phyloP scores from a whole-genome alignment of 2,329 filamentous ascomycete species.

The Colletotrichum phormii region DNA sequence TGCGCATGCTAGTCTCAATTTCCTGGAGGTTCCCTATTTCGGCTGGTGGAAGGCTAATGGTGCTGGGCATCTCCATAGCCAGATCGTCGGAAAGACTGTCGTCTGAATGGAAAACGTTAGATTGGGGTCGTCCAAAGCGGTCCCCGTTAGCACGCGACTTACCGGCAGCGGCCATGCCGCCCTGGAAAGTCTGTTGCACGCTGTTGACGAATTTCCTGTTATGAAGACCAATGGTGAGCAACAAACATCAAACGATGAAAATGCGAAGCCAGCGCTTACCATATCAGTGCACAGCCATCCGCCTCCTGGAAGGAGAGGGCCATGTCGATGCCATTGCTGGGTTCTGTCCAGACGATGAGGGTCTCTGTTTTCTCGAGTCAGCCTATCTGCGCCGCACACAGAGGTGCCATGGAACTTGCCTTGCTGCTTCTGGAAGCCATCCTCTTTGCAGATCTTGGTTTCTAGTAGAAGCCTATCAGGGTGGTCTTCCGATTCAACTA shows the following conservation, averaged over 20 bases:
- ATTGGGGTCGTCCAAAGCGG: not conserved
- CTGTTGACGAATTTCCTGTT: slow-evolving; percentile 89
- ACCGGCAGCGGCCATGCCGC: slow-evolving; percentile 72
- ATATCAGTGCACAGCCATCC: slow-evolving; percentile 92
- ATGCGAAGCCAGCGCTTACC: slow-evolving; percentile 64
- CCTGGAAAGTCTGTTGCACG: slow-evolving; percentile 80
- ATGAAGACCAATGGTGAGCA: slow-evolving; percentile 9
- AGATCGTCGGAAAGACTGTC: slow-evolving; percentile 90
- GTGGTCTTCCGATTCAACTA: slow-evolving; percentile 94
- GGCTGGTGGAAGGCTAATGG: slow-evolving; percentile 81
- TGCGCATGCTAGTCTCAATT: slow-evolving; percentile 86
- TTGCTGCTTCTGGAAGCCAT: slow-evolving; percentile 99
- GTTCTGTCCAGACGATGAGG: slow-evolving; percentile 97
- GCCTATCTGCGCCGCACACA: slow-evolving; percentile 44
- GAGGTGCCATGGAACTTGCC: slow-evolving; percentile 62
- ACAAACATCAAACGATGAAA: not conserved
- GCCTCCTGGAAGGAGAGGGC: slow-evolving; percentile 98
- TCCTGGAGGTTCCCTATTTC: slow-evolving; percentile 86
- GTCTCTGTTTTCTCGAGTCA: slow-evolving; percentile 74
- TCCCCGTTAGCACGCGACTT: slow-evolving; percentile 41
- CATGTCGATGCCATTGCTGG: slow-evolving; percentile 88
- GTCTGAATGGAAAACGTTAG: slow-evolving; percentile 63
- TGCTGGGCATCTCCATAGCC: slow-evolving; percentile 76
- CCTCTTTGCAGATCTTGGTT: slow-evolving; percentile 90
- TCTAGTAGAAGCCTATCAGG: slow-evolving; percentile 86